phyloP scores from a whole-genome alignment of 1,284 basidiomycete genomes.

The Lentinula novae-zelandiae region DNA sequence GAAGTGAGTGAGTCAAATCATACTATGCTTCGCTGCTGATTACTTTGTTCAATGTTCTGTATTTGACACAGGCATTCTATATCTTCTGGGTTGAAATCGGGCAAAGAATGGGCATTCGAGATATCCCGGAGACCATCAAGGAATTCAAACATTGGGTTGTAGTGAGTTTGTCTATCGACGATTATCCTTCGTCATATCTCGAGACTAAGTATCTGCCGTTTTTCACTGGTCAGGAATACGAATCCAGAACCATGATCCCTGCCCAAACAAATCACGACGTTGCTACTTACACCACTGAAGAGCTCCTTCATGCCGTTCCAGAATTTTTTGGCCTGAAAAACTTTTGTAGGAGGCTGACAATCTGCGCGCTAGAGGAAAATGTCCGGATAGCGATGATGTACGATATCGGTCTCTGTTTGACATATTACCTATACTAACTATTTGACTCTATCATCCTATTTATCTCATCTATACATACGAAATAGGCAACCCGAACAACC shows the following conservation, averaged over 20 bases:
- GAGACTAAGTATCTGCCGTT: no score
- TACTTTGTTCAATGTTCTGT: background rate
- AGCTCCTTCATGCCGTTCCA: constrained; percentile 34
- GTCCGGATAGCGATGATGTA: constrained; percentile 43
- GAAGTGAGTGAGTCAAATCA: constrained; percentile 3
- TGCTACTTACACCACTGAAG: constrained; percentile 32
- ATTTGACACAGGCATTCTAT: constrained; percentile 26
- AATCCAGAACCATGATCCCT: constrained; percentile 35
- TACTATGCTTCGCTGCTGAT: background rate
- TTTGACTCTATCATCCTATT: background rate
- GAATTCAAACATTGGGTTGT: constrained; percentile 32
- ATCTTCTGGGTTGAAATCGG: constrained; percentile 25
- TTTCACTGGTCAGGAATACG: constrained; percentile 24
- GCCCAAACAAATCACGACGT: constrained; percentile 34
- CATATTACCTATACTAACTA: background rate
- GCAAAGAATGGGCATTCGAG: constrained; percentile 30
- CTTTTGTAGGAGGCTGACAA: constrained; percentile 27
- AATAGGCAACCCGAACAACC: constrained; percentile 32
- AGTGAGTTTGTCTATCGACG: constrained; percentile 19
- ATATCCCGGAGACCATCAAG: constrained; percentile 36
- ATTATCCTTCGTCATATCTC: background rate
- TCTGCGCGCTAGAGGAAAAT: constrained; percentile 34
- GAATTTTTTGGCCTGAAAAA: constrained; percentile 31
- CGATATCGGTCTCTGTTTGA: constrained; percentile 2
- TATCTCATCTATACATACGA: no score